Base-by-base conservation (phyloP, 2,329 filamentous ascomycete genomes). In the Tolypocladium sp. region DNA sequence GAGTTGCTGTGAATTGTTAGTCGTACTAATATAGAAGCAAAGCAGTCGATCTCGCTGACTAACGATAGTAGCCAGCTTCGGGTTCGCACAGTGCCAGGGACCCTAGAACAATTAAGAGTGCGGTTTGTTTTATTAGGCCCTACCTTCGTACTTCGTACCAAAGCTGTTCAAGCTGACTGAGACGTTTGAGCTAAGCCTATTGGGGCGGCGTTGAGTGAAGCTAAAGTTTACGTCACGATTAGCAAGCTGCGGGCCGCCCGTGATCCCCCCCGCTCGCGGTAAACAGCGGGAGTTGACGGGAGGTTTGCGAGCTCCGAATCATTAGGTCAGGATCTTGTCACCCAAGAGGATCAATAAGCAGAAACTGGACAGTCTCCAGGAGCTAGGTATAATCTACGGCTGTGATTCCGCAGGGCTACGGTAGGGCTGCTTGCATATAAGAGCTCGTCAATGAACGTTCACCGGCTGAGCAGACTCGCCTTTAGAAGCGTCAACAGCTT, bases 191-290 rank as follows among this genome's bases (percentile, higher is more conserved):
- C 30, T 33, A 33, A 33, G 30, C 30, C 30, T 33, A 33, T 22
- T n/a, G 8, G n/a, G 41, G 7, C 8, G 41, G 10, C 12, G 22
- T 27, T 22, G 2, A 22, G 12, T 5, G 37, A 38, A 17, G 27
- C 49, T 35, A 12, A 12, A n/a, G 55, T 65, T 71, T 73, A 73
- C 69, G 69, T 73, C 69, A 73, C 68, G 55, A 69, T 73, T 67
- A 64, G 66, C 67, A 72, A 72, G 69, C 63, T 38, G 40, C 52
- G 2, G 22, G 27, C 46, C 44, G 22, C 42, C 42, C 9, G 42
- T 56, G 35, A 20, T 22, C 15, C 52, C 30, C 46, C 54, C 54
- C 37, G 25, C 35, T 33, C 20, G 53, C 20, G 53, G 25, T 17
- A 3, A 27, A 27, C 35, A 56, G 46, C 30, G n/a, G 35, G 46